Conservation (phyloP, 139 green algal species). For the Chlorella sp. region DNA sequence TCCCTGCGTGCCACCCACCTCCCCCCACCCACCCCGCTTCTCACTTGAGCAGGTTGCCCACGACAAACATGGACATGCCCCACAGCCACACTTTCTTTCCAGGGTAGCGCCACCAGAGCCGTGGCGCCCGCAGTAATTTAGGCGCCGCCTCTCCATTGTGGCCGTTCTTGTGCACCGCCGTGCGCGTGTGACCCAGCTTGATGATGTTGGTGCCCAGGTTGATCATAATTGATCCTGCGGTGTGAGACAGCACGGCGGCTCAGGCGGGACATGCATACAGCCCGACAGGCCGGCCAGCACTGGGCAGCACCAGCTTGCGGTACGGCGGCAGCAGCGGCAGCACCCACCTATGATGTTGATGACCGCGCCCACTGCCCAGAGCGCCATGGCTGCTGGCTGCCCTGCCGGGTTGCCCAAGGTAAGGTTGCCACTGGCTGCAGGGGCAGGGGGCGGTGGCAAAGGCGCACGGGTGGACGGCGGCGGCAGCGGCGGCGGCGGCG, state of each 20-base stretch:
- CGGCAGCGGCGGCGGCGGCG: background rate
- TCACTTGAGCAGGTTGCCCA: slow-evolving; percentile 80
- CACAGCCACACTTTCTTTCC: slow-evolving; percentile 71
- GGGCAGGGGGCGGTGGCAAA: background rate
- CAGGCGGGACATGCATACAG: too few species aligned
- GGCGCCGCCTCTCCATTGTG: background rate
- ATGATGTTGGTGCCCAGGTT: slow-evolving; percentile 83
- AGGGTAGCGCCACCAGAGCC: slow-evolving; percentile 11
- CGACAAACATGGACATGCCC: slow-evolving; percentile 72
- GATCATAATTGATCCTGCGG: slow-evolving; percentile 22
- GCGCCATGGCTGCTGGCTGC: background rate
- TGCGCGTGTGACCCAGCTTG: slow-evolving; percentile 93
- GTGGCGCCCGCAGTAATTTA: background rate
- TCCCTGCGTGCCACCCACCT: background rate
- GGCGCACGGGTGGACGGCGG: background rate
- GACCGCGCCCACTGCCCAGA: slow-evolving; percentile 57
- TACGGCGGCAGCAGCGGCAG: slow-evolving; percentile 26
- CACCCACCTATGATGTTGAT: slow-evolving; percentile 82
- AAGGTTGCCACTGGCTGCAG: background rate
- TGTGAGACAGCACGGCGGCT: too few species aligned
- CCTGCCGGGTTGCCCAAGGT: background rate
- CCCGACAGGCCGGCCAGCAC: too few species aligned
- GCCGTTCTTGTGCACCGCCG: slow-evolving; percentile 50
- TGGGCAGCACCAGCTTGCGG: too few species aligned
- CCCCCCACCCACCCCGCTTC: background rate